These are phyloP conservation scores for Mycena venus DNA, from an alignment of 768 basidiomycete genomes.

Conservation along the genomic window DNA sequence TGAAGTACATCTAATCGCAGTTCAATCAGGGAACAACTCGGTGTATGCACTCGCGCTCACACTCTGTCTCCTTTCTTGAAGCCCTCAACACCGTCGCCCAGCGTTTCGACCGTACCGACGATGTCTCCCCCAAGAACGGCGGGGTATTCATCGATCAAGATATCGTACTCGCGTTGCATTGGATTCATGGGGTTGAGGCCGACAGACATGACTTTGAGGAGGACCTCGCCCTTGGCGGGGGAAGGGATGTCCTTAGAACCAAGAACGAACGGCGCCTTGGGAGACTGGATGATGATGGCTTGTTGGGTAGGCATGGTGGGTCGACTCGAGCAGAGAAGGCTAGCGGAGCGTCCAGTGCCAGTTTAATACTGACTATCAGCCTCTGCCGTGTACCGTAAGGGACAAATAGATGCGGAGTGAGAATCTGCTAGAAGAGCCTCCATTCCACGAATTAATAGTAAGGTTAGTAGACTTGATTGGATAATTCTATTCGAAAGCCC, in stretches of 20 bases:
- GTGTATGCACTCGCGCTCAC: not conserved
- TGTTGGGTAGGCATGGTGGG: not conserved
- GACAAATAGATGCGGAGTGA: too few species aligned
- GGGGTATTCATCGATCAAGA: constrained; percentile 38
- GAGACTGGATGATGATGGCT: not conserved
- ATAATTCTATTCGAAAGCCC: too few species aligned
- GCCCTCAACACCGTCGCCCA: too few species aligned
- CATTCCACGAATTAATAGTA: too few species aligned
- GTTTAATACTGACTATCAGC: too few species aligned
- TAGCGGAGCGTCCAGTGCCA: too few species aligned
- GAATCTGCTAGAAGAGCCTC: too few species aligned
- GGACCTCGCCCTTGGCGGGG: constrained; percentile 44
- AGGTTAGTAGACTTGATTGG: too few species aligned
- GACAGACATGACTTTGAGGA: constrained; percentile 43
- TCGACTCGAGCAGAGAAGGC: too few species aligned
- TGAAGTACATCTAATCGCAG: not conserved
- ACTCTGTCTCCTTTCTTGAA: constrained; percentile 50
- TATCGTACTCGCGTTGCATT: constrained; percentile 40
- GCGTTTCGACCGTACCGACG: constrained; percentile 46
- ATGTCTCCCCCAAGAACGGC: constrained; percentile 53
- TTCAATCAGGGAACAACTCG: not conserved
- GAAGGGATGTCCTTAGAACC: constrained; percentile 27
- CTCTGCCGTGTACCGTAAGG: too few species aligned
- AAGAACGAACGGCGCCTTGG: constrained; percentile 37
- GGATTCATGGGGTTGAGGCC: constrained; percentile 50